Evolutionary conservation across 2,329 filamentous ascomycete genomes (phyloP).

Genomic region (Fusarium nanum): DNA sequence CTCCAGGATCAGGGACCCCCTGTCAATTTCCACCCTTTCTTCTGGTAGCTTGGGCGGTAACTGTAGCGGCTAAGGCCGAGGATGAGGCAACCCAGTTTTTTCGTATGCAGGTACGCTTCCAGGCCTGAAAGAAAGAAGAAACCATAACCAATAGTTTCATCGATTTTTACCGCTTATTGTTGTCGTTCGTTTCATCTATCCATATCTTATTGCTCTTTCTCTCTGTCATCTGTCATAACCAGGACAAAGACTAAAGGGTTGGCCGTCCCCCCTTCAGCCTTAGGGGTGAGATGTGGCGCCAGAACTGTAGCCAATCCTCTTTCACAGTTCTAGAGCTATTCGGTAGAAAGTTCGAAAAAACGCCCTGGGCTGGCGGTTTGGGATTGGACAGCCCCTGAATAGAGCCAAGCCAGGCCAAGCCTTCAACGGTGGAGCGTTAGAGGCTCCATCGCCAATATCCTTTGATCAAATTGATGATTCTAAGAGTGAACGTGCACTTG

Average conservation of each 20-base stretch:
- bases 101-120: conserved; percentile 32
- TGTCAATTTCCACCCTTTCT: conserved; percentile 10
- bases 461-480: conserved; percentile 27
- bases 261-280: not conserved
- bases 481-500: conserved; percentile 23
- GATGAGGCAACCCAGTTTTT: conserved; percentile 4
- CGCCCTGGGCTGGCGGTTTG: not conserved
- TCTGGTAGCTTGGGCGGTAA: conserved; percentile 20
- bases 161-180: not conserved
- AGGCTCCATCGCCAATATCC: conserved; percentile 28
- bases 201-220: not conserved
- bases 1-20: not conserved
- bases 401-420: not conserved
- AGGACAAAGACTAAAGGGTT: not conserved
- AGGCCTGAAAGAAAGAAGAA: not conserved
- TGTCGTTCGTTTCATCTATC: conserved; percentile 22
- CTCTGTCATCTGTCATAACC: not conserved
- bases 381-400: conserved; percentile 33
- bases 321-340: conserved; percentile 27
- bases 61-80: conserved; percentile 9
- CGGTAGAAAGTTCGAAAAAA: conserved; percentile 16
- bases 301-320: conserved; percentile 37
- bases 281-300: conserved; percentile 23
- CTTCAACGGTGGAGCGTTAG: conserved; percentile 8
- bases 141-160: not conserved